Base-by-base conservation (phyloP, 345 rosid genomes). In the Lepidium africanum region DNA sequence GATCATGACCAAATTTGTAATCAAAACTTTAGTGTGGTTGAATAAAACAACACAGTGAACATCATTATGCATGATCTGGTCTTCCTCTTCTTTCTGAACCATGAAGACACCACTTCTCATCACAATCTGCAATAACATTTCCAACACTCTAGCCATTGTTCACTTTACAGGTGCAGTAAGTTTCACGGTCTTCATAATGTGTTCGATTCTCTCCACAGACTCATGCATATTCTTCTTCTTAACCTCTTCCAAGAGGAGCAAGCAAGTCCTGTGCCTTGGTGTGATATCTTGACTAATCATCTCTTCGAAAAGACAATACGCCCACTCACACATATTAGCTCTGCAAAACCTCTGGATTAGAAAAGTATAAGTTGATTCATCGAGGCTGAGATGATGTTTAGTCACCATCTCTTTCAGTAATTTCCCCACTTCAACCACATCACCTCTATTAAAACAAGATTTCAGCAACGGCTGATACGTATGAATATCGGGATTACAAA, bases 331-430 rank as follows among this genome's bases (percentile, higher is more conserved):
- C 55, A 73, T 80, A 67, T 84, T 64, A 38, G 87, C 86, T 77
- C 86, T 81, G 49, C 90, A 86, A 6, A 90, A 79, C 47, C 96
- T 87, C 62, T 93, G 98, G 75, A 93, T 83, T 65, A 90, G 45
- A 63, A 93, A 89, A 3, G 85, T 73, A 76, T 90, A 88, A 12
- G 87, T 75, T 12, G 92, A 82, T 43, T 79, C 43, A 77, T 93
- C 97, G 49, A 88, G 81, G 67, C 96, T 90, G n/a, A 88, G 85
- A 47, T 87, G 86, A 71, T 90, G 86, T 72, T 83, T 90, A 38
- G 81, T 84, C 60, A 81, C 87, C 89, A 86, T 83, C 65, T 85
- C 92, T 56, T 81, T 78, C 81, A 88, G 70, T 61, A 93, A 59
- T 6, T 55, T 79, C 70, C 79, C 79, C 74, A 90, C 82, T 70